Conservation (phyloP, 345 rosid genomes). For the Syzygium jambos region DNA sequence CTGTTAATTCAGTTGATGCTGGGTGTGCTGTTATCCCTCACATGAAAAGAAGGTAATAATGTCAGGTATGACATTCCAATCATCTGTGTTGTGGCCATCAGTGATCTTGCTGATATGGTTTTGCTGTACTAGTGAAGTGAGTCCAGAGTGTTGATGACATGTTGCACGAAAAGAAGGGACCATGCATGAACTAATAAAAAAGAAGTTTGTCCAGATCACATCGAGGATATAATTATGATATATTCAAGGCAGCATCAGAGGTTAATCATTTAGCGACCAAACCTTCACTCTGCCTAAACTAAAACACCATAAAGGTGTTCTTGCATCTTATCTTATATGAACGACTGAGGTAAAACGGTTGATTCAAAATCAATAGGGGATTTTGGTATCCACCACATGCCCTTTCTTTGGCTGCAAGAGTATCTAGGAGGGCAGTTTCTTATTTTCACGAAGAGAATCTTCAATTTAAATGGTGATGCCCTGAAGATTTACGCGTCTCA, state of each 20-base stretch:
- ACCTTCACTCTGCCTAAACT: background rate
- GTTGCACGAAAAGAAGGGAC: too few species aligned
- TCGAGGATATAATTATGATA: background rate
- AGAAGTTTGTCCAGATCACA: background rate
- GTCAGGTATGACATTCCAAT: background rate
- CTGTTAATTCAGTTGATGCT: fast-evolving
- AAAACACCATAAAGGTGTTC: background rate
- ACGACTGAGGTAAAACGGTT: background rate
- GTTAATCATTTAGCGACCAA: background rate
- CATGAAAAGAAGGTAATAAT: background rate
- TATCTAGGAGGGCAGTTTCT: background rate
- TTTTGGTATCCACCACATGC: background rate
- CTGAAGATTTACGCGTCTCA: constrained; percentile 68
- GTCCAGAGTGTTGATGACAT: too few species aligned
- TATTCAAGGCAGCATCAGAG: background rate
- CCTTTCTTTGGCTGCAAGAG: background rate
- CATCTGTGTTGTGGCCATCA: too few species aligned
- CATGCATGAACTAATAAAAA: background rate
- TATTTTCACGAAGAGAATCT: background rate
- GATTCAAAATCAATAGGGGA: background rate
- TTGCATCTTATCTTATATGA: background rate
- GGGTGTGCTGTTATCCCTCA: background rate
- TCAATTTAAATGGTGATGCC: constrained; percentile 59
- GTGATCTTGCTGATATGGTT: too few species aligned
- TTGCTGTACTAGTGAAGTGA: too few species aligned